These are phyloP conservation scores for Ceratocystis variospora DNA, from an alignment of 2,329 filamentous ascomycete genomes.

Conservation along the genomic window DNA sequence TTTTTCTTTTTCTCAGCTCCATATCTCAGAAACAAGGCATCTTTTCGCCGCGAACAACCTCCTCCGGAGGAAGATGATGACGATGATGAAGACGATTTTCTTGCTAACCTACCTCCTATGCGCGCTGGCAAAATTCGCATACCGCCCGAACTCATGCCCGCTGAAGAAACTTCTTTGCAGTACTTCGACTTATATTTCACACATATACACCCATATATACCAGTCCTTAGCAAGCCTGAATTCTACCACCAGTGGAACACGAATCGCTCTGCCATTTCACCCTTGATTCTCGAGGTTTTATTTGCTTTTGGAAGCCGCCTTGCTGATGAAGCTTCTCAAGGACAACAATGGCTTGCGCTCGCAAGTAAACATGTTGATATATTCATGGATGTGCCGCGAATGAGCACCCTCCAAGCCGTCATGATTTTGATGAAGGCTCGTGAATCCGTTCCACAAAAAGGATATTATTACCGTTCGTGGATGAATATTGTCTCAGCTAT, in stretches of 20 bases:
- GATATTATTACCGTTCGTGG: conserved; percentile 96
- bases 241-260: conserved; percentile 86
- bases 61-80: conserved; percentile 58
- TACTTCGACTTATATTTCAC: conserved; percentile 87
- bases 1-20: conserved; percentile 43
- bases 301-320: conserved; percentile 80
- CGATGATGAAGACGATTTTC: conserved; percentile 61
- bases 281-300: conserved; percentile 74
- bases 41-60: conserved; percentile 39
- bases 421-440: conserved; percentile 79
- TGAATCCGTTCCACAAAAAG: conserved; percentile 80
- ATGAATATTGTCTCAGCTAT: conserved; percentile 87
- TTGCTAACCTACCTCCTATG: conserved; percentile 54
- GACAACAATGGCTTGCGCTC: conserved; percentile 83
- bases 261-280: conserved; percentile 71
- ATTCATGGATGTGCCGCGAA: conserved; percentile 79
- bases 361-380: conserved; percentile 87
- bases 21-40: conserved; percentile 58
- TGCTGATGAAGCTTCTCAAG: conserved; percentile 69
- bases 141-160: conserved; percentile 83
- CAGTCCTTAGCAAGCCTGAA: conserved; percentile 66
- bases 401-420: conserved; percentile 85
- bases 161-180: conserved; percentile 63
- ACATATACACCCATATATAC: conserved; percentile 84
- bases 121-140: conserved; percentile 65